phyloP scores from a whole-genome alignment of 2,329 filamentous ascomycete genomes.

The Grosmannia clavigera region DNA sequence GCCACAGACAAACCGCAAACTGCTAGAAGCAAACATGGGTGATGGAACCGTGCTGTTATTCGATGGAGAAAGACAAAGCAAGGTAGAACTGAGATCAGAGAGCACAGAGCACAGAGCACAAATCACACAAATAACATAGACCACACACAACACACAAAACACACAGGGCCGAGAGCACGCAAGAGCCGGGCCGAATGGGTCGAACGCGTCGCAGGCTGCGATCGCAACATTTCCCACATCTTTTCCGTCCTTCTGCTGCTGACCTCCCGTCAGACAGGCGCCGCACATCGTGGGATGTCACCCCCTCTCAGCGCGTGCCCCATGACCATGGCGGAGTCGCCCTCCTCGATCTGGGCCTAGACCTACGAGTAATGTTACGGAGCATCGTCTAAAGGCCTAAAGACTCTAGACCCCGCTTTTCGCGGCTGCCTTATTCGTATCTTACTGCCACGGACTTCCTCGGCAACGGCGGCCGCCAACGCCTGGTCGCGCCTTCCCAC shows the following conservation, averaged over 20 bases:
- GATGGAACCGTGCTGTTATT: background rate
- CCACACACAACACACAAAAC: no score
- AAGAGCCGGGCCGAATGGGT: no score
- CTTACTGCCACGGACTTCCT: background rate
- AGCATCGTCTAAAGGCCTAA: background rate
- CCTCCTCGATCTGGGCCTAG: background rate
- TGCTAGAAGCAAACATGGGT: background rate
- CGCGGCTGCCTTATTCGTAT: background rate
- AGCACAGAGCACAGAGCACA: no score
- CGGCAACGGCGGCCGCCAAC: background rate
- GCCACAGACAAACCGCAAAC: background rate
- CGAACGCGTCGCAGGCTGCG: no score
- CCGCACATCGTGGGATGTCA: background rate
- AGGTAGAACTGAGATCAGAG: no score
- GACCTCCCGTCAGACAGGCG: background rate
- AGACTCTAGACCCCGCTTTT: background rate
- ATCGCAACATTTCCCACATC: no score
- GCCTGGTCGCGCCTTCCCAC: background rate
- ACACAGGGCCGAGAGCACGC: no score
- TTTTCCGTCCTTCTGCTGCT: background rate
- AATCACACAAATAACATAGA: no score
- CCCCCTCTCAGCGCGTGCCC: background rate
- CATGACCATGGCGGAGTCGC: background rate
- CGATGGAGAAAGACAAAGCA: no score
- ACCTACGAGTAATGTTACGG: background rate